Conservation (phyloP, 2,329 filamentous ascomycete genomes). For the Dothideomycetes sp. region DNA sequence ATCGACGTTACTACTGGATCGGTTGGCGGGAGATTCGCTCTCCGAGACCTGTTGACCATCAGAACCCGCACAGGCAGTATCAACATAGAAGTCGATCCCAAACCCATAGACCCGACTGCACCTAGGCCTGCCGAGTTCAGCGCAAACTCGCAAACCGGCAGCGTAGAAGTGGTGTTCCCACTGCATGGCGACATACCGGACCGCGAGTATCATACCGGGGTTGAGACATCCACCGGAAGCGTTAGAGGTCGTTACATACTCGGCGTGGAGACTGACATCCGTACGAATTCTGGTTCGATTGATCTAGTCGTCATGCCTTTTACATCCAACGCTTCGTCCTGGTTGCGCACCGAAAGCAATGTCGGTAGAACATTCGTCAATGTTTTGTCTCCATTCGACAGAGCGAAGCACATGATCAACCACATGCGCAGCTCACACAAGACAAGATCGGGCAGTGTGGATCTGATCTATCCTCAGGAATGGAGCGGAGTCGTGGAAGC, state of each 20-base stretch:
- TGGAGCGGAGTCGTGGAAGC: conserved; percentile 35
- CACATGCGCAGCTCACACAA: conserved; percentile 29
- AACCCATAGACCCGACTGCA: conserved; percentile 23
- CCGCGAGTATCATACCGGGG: conserved; percentile 33
- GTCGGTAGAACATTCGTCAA: conserved; percentile 29
- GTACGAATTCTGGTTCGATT: conserved; percentile 30
- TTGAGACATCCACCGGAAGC: conserved; percentile 31
- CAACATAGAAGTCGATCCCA: conserved; percentile 31
- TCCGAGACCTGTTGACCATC: conserved; percentile 33
- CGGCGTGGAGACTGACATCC: conserved; percentile 29
- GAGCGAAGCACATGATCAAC: conserved; percentile 19
- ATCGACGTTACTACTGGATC: conserved; percentile 33
- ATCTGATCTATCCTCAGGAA: conserved; percentile 32
- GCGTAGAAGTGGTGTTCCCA: conserved; percentile 29
- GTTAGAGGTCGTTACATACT: conserved; percentile 34
- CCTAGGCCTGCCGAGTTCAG: conserved; percentile 30
- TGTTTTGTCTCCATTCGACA: conserved; percentile 27
- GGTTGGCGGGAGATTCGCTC: conserved; percentile 33
- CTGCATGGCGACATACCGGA: conserved; percentile 24
- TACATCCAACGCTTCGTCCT: conserved; percentile 20
- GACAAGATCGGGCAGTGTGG: conserved; percentile 27
- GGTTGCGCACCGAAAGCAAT: conserved; percentile 26
- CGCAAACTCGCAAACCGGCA: conserved; percentile 29
- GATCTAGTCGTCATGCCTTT: conserved; percentile 30
- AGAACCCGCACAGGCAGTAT: conserved; percentile 34